phyloP scores from a whole-genome alignment of 208 protist species.

The Leishmania lainsoni region DNA sequence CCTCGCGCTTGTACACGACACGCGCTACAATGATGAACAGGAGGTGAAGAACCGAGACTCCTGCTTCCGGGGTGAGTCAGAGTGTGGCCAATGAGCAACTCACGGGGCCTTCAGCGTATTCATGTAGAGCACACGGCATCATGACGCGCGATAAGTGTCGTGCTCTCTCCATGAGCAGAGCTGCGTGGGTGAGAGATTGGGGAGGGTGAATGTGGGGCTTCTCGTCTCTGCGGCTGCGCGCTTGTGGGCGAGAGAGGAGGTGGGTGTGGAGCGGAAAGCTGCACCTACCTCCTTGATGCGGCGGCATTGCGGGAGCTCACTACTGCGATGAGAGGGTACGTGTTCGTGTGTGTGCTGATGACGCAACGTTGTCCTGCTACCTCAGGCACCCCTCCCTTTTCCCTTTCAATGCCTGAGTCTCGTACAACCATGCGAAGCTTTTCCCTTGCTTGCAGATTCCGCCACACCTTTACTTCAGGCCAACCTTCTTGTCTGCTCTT shows the following conservation, averaged over 20 bases:
- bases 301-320: not conserved
- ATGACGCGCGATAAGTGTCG: not conserved
- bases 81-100: not conserved
- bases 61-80: not conserved
- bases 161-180: not conserved
- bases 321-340: not conserved
- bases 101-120: not conserved
- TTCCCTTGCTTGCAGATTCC: not conserved
- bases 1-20: slow-evolving; percentile 53
- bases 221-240: not conserved
- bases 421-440: not conserved
- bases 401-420: not conserved
- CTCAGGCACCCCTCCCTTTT: not conserved
- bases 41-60: not conserved
- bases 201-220: not conserved
- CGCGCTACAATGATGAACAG: not conserved
- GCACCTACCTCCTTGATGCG: not conserved
- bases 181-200: not conserved
- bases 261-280: not conserved
- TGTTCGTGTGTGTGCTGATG: not conserved
- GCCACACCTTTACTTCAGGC: not conserved
- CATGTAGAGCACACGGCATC: not conserved
- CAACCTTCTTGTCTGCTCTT: not conserved
- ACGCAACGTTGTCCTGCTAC: not conserved
- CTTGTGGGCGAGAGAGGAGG: not conserved